Base-by-base conservation (phyloP, 805 yeast genomes). In the Candida jianshihensis region DNA sequence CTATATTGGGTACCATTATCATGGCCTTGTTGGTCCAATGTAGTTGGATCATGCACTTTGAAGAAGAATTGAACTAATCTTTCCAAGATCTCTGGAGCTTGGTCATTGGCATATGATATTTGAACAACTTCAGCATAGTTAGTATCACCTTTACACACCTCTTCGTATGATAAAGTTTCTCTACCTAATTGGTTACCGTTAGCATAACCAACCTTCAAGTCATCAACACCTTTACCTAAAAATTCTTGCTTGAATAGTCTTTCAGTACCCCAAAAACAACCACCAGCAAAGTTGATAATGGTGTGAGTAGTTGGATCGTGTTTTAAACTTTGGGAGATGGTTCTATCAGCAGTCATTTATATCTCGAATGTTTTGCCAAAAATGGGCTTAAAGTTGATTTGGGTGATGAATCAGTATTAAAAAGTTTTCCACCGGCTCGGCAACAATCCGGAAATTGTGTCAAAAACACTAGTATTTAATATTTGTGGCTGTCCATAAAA, bases 1-100 rank as follows among this genome's bases (percentile, higher is more conserved):
- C 97, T 73, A 64, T 90, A 90, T 59, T 92, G 97, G 1, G 90
- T 75, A 9, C 98, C 98, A 8, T 51, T 49, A 53, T 90, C 97
- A 15, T 85, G 83, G 4, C 98, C 98, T 60, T 92, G 97, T 2
- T 72, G 54, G 51, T 89, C 77, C 36, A 70, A 42, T 3, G 88
- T 80, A 3, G 97, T 92, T 33, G 98, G 97, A 60, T 92, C 97
- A 58, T 90, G 98, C 57, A 87, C 86, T 51, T 81, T 70, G 66
- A 87, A 89, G 66, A 90, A 92, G 48, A 89, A 85, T 38, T 81
- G 89, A 30, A 86, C 60, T 31, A 90, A 61, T 20, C 81, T 84
- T 38, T 61, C 71, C 49, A 77, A 14, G 17, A 36, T 36, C 9
- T 29, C 30, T 68, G 4, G 73, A 42, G 3, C 85, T 14, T 58